Evolutionary conservation across 306 rosid genomes (phyloP), one percentile per base, ranked within the genome.

Genomic region (Inga oerstediana): DNA sequence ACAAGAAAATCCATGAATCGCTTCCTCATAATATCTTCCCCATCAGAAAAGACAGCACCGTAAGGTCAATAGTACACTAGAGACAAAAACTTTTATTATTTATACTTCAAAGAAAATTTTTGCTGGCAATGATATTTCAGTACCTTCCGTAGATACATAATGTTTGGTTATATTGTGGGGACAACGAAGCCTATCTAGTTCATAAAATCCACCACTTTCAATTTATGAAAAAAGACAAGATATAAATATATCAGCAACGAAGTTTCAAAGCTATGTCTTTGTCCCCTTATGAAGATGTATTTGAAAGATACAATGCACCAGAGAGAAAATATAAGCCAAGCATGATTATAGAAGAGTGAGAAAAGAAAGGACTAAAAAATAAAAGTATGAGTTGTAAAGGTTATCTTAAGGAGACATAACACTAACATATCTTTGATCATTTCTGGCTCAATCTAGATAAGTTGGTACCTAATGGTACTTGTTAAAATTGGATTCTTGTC

Each of bases 161-260:
- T 32, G 20, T 48, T 41, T 19, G 64, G 44, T 41, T 68, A n/a
- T 58, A 69, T 12, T 46, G 8, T 43, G 52, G 20, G 27, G 58
- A 12, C 41, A 35, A 22, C 17, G 61, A 76, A 61, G 48, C 73
- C 81, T 79, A 66, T 84, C 37, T 74, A 52, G 49, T 66, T 74
- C 77, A 74, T n/a, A 75, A 79, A 68, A 68, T 39, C 74, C 48
- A 74, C 69, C 77, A 68, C 56, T 79, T 74, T 34, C 73, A 80
- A 72, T 81, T 30, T 52, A 44, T 74, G 80, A 68, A 85, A 52
- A 78, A 72, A 67, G 83, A 78, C 77, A 81, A 73, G 65, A 70
- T 64, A 56, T 44, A 17, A 56, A 66, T 73, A 43, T 46, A 78
- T 44, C 74, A 51, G 37, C 68, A 43, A 39, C 20, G 71, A 80